These are phyloP conservation scores for Symmetrospora coprosmae DNA, from an alignment of 768 basidiomycete species.

Conservation along the genomic window DNA sequence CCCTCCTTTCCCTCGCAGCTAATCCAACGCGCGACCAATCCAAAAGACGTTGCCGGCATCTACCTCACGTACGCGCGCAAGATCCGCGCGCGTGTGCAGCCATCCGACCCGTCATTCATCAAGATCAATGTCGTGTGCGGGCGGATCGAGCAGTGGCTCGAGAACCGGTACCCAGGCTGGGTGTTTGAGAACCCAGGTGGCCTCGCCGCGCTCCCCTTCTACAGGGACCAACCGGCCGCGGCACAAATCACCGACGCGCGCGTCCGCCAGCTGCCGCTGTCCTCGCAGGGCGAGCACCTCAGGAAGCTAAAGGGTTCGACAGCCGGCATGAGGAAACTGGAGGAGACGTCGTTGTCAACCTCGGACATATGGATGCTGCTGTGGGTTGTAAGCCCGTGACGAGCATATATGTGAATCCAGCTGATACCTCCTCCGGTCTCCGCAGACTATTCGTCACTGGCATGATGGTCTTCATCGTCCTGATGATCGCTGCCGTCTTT, in stretches of 20 bases:
- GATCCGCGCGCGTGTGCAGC: conserved; percentile 65
- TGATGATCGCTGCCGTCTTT: background rate
- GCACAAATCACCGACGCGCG: background rate
- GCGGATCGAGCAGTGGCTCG: conserved; percentile 83
- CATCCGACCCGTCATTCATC: conserved; percentile 75
- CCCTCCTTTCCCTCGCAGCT: conserved; percentile 43
- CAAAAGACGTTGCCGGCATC: conserved; percentile 72
- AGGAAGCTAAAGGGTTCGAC: too few species aligned
- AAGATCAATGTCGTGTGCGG: conserved; percentile 68
- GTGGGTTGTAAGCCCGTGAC: too few species aligned
- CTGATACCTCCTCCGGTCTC: too few species aligned
- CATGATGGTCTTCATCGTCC: background rate
- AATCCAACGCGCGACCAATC: conserved; percentile 83
- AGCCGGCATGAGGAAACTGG: too few species aligned
- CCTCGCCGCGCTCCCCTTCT: background rate
- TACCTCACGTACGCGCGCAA: conserved; percentile 67
- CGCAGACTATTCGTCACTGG: conserved; percentile 10
- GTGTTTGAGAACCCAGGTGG: conserved; percentile 38
- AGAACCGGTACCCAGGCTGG: conserved; percentile 87
- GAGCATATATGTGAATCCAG: too few species aligned
- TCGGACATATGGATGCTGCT: too few species aligned
- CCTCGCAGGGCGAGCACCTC: too few species aligned
- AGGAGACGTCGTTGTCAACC: too few species aligned
- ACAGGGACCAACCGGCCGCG: background rate
- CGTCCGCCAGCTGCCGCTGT: conserved; percentile 16